A percentile compares a stretch with the other conserved stretches of the same genome.
Evolutionary conservation across 1,284 basidiomycete species (phyloP).

Genomic region (Fistulinella cinereoalba): DNA sequence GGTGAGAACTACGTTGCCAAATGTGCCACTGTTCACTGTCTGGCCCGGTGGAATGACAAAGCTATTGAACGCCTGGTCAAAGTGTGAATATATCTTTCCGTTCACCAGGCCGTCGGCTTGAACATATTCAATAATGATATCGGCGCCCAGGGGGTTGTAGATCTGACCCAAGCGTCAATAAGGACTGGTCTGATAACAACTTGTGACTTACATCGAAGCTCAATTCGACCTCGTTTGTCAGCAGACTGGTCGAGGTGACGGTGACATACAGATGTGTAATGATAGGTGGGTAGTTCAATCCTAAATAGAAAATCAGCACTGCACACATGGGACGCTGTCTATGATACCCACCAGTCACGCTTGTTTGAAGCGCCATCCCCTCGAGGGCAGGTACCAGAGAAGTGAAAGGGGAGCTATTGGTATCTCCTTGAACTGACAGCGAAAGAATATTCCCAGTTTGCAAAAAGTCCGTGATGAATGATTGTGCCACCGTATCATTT

Average conservation of each 20-base stretch:
- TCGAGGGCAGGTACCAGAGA: constrained; percentile 60
- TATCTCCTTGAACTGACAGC: constrained; percentile 59
- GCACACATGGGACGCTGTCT: background rate
- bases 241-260: constrained; percentile 49
- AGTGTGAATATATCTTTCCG: constrained; percentile 54
- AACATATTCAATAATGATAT: constrained; percentile 52
- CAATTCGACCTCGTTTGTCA: constrained; percentile 50
- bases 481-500: constrained; percentile 61
- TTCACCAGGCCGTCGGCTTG: constrained; percentile 55
- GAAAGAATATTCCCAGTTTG: constrained; percentile 47
- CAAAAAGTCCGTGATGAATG: constrained; percentile 55
- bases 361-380: constrained; percentile 51
- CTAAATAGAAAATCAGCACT: constrained; percentile 20
- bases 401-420: constrained; percentile 58
- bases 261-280: constrained; percentile 46
- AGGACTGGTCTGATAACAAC: constrained; percentile 1
- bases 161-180: constrained; percentile 33
- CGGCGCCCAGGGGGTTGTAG: constrained; percentile 56
- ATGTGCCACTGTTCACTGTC: constrained; percentile 54
- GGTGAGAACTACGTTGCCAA: constrained; percentile 55
- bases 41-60: constrained; percentile 57
- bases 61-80: constrained; percentile 49
- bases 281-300: constrained; percentile 44
- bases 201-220: constrained; percentile 50
- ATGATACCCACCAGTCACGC: constrained; percentile 43